A percentile compares a stretch with the other conserved stretches of the same genome.
These are phyloP conservation scores for Dendrobium huoshanense DNA, from an alignment of 106 monocot species.

Conservation along the genomic window DNA sequence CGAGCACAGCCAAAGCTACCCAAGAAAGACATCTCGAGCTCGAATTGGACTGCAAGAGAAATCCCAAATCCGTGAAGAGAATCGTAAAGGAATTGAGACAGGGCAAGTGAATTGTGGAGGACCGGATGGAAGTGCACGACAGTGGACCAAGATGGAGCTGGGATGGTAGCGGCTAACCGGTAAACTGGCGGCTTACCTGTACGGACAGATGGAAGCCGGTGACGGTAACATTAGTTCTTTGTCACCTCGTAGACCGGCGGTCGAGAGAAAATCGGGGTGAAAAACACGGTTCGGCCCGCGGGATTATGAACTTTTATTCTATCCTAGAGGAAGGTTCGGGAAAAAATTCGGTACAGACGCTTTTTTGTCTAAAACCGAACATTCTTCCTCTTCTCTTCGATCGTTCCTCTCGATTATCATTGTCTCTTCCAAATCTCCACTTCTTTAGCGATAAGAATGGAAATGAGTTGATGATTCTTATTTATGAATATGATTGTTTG, in stretches of 20 bases:
- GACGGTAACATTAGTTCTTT: no score
- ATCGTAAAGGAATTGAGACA: not conserved
- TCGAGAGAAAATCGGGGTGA: not conserved
- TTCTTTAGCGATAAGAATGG: no score
- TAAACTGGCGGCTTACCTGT: conserved; percentile 4
- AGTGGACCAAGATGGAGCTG: not conserved
- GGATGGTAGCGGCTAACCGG: not conserved
- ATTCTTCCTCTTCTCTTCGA: no score
- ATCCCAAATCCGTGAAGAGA: not conserved
- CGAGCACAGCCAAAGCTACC: not conserved
- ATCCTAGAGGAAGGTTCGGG: no score
- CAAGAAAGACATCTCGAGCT: not conserved
- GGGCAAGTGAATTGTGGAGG: not conserved
- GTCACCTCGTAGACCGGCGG: not conserved
- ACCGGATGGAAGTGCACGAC: not conserved
- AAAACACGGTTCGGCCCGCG: no score
- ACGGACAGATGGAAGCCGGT: not conserved
- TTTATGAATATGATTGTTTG: no score
- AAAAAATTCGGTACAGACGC: no score
- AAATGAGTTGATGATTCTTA: no score
- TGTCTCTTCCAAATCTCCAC: no score
- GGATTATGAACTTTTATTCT: no score
- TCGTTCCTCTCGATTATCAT: no score
- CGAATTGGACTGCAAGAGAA: not conserved
- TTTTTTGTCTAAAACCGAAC: no score